A percentile compares a stretch with the other conserved stretches of the same genome.
phyloP scores from a whole-genome alignment of 768 basidiomycete genomes.

The Favolaschia claudopus region DNA sequence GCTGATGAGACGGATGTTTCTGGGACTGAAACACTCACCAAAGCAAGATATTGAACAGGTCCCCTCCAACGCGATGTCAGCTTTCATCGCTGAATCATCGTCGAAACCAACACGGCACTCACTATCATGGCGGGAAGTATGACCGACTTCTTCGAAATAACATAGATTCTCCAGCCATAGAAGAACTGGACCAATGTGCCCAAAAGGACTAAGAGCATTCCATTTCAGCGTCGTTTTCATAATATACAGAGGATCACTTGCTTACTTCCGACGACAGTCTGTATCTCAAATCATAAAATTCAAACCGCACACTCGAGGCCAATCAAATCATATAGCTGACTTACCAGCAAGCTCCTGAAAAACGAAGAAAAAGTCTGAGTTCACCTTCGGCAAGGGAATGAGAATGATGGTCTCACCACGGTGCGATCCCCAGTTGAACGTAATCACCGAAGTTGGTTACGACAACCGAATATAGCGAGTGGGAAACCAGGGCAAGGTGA shows the following conservation, averaged over 20 bases:
- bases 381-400: too few relatives aligned
- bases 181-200: neutral
- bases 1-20: too few relatives aligned
- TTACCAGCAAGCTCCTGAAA: neutral
- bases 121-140: conserved; percentile 5
- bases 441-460: conserved; percentile 17
- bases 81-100: too few relatives aligned
- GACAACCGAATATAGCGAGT: neutral
- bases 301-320: neutral
- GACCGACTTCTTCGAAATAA: conserved; percentile 6
- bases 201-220: neutral
- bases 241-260: too few relatives aligned
- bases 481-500: conserved; percentile 2
- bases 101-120: too few relatives aligned
- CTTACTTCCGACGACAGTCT: neutral
- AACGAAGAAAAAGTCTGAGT: too few relatives aligned
- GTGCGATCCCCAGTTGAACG: neutral
- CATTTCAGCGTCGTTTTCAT: too few relatives aligned
- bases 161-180: conserved; percentile 4
- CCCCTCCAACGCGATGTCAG: too few relatives aligned
- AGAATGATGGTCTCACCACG: neutral
- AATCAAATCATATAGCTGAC: neutral
- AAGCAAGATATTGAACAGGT: too few relatives aligned
- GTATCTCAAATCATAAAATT: neutral
- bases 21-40: too few relatives aligned